Evolutionary conservation across 2,329 filamentous ascomycete genomes (phyloP).

Genomic region (Aspergillus ruber): DNA sequence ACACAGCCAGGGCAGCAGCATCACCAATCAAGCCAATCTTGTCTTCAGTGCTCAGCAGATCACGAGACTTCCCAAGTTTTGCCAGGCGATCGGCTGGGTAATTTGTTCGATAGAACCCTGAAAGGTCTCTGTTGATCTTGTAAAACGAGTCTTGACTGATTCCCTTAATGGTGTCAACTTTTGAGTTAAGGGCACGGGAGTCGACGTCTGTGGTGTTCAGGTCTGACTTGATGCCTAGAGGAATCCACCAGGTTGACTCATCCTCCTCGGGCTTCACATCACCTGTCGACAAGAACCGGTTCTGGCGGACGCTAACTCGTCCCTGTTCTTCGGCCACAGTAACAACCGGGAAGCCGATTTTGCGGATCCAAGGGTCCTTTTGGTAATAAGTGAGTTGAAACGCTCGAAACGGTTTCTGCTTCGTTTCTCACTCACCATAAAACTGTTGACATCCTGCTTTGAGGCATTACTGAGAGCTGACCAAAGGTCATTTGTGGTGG

Average conservation of each 20-base stretch:
- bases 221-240: slow-evolving; percentile 76
- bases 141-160: slow-evolving; percentile 74
- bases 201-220: slow-evolving; percentile 56
- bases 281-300: slow-evolving; percentile 82
- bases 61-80: slow-evolving; percentile 70
- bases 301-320: slow-evolving; percentile 76
- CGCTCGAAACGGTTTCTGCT: not conserved
- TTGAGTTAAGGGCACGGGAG: slow-evolving; percentile 64
- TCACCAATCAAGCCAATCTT: slow-evolving; percentile 91
- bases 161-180: slow-evolving; percentile 64
- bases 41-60: slow-evolving; percentile 73
- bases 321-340: slow-evolving; percentile 78
- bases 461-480: slow-evolving; percentile 79
- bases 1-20: slow-evolving; percentile 79
- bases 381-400: slow-evolving; percentile 6
- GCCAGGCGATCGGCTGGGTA: slow-evolving; percentile 78
- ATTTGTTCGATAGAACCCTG: slow-evolving; percentile 87
- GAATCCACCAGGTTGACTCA: slow-evolving; percentile 91
- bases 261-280: slow-evolving; percentile 90
- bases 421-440: slow-evolving; percentile 57
- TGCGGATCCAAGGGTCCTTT: slow-evolving; percentile 78
- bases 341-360: slow-evolving; percentile 89
- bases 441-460: slow-evolving; percentile 72
- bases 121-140: slow-evolving; percentile 85
- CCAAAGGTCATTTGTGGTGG: slow-evolving; percentile 89